Conservation (phyloP, 169 alveolate genomes). For the Plasmodium fragile region DNA sequence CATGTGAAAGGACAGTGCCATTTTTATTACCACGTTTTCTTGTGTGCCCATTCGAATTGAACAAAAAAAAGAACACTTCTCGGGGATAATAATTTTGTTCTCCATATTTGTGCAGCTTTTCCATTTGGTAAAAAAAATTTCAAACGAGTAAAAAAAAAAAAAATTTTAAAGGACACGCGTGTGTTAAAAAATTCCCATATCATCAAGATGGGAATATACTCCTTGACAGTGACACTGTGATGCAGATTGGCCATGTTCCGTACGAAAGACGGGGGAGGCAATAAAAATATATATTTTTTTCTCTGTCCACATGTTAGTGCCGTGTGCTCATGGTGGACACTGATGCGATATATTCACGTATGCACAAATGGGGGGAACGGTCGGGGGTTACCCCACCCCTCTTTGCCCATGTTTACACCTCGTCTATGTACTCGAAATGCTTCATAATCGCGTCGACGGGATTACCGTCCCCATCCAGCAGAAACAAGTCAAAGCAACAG, state of each 20-base stretch:
- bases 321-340: background rate
- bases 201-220: background rate
- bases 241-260: background rate
- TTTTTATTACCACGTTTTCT: too few species aligned
- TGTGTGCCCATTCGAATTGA: background rate
- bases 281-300: background rate
- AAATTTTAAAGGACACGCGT: background rate
- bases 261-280: background rate
- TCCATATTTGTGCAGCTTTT: background rate
- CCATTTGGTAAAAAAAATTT: background rate
- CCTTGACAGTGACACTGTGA: background rate
- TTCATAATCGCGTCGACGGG: slow-evolving; percentile 60
- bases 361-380: background rate
- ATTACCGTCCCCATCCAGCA: slow-evolving; percentile 62
- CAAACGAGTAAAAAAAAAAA: background rate
- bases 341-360: background rate
- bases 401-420: slow-evolving; percentile 27
- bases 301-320: background rate
- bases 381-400: background rate
- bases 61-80: background rate
- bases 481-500: slow-evolving; percentile 81
- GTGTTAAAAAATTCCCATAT: background rate
- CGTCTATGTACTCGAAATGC: slow-evolving; percentile 63
- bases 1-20: background rate
- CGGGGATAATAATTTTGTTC: background rate